phyloP scores from a whole-genome alignment of 495 filamentous ascomycete genomes.

The Daldinia decipiens region DNA sequence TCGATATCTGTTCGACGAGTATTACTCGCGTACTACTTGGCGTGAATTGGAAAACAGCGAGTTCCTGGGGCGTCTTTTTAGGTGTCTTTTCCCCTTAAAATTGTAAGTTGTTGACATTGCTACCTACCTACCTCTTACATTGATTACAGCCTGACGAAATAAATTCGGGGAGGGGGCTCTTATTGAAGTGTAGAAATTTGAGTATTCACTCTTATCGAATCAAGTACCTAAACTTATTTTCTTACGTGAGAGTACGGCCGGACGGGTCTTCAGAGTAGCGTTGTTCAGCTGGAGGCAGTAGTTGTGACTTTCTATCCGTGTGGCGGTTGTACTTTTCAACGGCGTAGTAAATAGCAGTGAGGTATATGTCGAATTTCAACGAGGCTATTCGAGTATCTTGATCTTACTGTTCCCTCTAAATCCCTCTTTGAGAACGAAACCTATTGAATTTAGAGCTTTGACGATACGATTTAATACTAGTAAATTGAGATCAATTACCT shows the following conservation, averaged over 20 bases:
- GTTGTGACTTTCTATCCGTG: background rate
- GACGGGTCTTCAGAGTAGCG: background rate
- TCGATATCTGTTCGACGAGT: background rate
- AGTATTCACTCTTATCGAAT: no score
- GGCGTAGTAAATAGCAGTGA: background rate
- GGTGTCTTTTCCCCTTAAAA: background rate
- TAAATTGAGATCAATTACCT: no score
- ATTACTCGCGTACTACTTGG: background rate
- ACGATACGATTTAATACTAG: background rate
- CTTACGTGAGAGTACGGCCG: background rate
- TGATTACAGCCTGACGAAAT: background rate
- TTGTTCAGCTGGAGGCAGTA: background rate
- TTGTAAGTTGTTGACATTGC: background rate
- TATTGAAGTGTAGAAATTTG: no score
- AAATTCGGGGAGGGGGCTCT: no score
- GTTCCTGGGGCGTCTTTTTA: background rate
- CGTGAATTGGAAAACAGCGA: background rate
- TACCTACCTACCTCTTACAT: background rate
- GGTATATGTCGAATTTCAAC: background rate
- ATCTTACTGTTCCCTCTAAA: background rate
- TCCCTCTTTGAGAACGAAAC: no score
- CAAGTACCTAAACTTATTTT: background rate
- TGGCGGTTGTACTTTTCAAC: background rate
- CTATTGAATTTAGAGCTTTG: background rate
- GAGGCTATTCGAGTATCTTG: background rate